A percentile compares a stretch with the other conserved stretches of the same genome.
These are phyloP conservation scores for Phytophthora europaea DNA, from an alignment of 352 stramenopile genomes.

Conservation along the genomic window DNA sequence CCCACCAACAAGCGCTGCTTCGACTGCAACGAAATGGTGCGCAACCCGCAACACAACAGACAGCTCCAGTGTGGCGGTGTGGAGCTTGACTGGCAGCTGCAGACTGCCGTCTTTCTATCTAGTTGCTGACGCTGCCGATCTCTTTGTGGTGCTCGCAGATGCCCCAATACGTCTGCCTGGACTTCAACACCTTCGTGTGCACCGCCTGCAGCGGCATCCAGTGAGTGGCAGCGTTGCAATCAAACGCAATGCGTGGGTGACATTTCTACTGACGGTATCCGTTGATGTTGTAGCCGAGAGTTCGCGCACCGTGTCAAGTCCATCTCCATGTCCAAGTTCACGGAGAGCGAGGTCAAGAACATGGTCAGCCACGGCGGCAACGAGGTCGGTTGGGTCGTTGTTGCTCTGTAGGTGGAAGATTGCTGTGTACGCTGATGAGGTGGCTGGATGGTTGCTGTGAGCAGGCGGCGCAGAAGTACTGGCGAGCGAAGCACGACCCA, in stretches of 20 bases:
- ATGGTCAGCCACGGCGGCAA: slow-evolving; percentile 92
- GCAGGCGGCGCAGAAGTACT: slow-evolving; percentile 88
- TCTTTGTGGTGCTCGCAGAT: slow-evolving; percentile 57
- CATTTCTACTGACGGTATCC: neutral
- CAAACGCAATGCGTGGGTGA: neutral
- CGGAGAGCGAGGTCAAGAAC: slow-evolving; percentile 92
- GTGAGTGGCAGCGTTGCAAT: slow-evolving; percentile 53
- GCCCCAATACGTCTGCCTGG: slow-evolving; percentile 93
- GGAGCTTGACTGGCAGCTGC: neutral
- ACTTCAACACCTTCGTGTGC: slow-evolving; percentile 97
- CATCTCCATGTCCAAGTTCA: slow-evolving; percentile 95
- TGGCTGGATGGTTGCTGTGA: neutral
- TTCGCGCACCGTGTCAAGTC: slow-evolving; percentile 95
- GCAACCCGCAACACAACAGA: neutral
- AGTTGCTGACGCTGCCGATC: slow-evolving; percentile 12
- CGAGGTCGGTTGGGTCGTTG: slow-evolving; percentile 53
- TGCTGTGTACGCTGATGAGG: neutral
- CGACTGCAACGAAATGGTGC: slow-evolving; percentile 93
- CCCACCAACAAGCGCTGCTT: slow-evolving; percentile 88
- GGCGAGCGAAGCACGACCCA: slow-evolving; percentile 83
- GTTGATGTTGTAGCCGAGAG: slow-evolving; percentile 68
- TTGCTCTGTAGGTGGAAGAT: no score
- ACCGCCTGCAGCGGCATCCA: slow-evolving; percentile 95
- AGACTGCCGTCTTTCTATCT: neutral
- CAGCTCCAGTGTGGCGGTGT: neutral